Conservation (phyloP, 106 monocot species). For the Dioscorea alata region DNA sequence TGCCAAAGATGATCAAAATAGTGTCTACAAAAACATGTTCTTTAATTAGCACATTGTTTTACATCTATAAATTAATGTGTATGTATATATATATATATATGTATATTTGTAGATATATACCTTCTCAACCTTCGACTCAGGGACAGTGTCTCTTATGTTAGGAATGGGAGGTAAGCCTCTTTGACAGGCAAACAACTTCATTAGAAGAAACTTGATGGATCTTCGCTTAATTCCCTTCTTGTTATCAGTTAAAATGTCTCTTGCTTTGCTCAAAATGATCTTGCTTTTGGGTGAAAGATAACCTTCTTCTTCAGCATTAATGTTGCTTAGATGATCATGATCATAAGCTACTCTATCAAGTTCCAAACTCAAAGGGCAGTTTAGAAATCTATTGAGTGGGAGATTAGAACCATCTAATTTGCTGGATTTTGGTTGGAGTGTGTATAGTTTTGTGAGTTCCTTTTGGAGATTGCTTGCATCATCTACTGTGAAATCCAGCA, state of each 20-base stretch:
- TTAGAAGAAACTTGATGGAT: constrained; percentile 53
- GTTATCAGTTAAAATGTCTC: constrained; percentile 28
- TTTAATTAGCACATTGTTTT: too few species aligned
- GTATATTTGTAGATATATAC: too few species aligned
- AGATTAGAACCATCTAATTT: constrained; percentile 10
- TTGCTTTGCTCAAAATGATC: constrained; percentile 34
- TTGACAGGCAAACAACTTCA: constrained; percentile 47
- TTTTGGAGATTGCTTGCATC: constrained; percentile 44
- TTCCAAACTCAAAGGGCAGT: constrained; percentile 49
- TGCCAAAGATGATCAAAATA: too few species aligned
- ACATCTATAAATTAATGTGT: too few species aligned
- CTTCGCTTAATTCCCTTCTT: constrained; percentile 21
- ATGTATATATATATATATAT: background rate
- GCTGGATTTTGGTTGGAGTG: constrained; percentile 22
- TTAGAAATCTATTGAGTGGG: constrained; percentile 43
- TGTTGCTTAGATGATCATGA: constrained; percentile 16
- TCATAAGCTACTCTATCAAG: too few species aligned
- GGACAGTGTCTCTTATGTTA: constrained; percentile 39
- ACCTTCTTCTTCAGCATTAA: constrained; percentile 5
- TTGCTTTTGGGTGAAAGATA: constrained; percentile 31
- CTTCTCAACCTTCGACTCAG: constrained; percentile 59
- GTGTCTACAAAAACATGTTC: too few species aligned
- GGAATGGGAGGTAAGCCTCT: constrained; percentile 37
- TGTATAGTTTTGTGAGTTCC: constrained; percentile 34
- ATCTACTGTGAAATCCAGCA: constrained; percentile 37